Base-by-base conservation (phyloP, 1,284 basidiomycete genomes). In the Ustilago nuda region DNA sequence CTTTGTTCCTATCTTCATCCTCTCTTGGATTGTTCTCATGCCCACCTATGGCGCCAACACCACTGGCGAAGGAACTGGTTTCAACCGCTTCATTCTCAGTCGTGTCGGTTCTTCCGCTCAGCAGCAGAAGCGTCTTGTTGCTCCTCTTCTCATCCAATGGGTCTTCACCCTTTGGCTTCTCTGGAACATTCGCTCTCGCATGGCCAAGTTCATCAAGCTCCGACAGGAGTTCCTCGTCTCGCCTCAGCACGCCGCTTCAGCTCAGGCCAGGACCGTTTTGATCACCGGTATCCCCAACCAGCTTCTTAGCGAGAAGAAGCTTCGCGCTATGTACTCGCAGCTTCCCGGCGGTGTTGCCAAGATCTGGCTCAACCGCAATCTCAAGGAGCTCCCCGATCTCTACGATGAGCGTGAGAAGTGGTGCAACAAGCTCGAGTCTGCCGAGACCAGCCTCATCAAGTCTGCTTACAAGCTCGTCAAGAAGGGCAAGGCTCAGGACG, bases 221-320 rank as follows among this genome's bases (percentile, higher is more conserved):
- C 93, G 96, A 37, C 95, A 98, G 85, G 89, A 91, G 57, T 93
- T 94, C 88, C 90, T 99, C 56, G 90, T 93, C 72, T 90, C 91
- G 67, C 89, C 89, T 11, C 87, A 87, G n/a, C 92, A 96, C 83
- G 88, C 92, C 0, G 87, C 89, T 43, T 90, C 91, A 7, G 90
- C 92, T 0, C 93, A 95, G 87, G 92, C 95, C 2, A 92, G 91
- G 76, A 97, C 95, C 3, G 89, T 99, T 19, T 90, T 95, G 53
- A 89, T 98, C 74, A 94, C 94, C 15, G 94, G 94, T 52, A 91
- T 99, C 8, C 94, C 95, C n/a, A 87, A 89, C 51, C 89, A 91
- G 61, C 92, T 92, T 80, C 90, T 94, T 73, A 87, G 86, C 51
- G 86, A 91, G 61, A 87, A 89, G 23, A 91, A 91, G 27, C 89